Conservation (phyloP, 306 rosid species). For the Acacia melanoxylon region DNA sequence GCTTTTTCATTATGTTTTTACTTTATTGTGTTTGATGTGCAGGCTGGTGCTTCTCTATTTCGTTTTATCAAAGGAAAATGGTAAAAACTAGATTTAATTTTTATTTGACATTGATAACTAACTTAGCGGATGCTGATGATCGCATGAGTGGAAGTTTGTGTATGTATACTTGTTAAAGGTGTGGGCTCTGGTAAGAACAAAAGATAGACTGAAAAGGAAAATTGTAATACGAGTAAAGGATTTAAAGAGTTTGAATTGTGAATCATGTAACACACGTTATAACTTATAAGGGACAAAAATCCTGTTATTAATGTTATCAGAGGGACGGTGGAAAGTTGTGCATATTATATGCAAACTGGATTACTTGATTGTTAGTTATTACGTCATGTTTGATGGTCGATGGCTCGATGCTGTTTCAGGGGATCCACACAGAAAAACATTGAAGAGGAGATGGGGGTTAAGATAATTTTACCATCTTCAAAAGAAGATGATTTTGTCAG, state of each 20-base stretch:
- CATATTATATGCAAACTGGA: conserved; percentile 28
- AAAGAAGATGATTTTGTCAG: conserved; percentile 62
- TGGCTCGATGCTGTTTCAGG: conserved; percentile 45
- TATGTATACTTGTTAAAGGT: neutral
- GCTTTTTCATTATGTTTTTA: conserved; percentile 11
- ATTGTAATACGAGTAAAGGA: conserved; percentile 16
- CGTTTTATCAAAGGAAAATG: conserved; percentile 81
- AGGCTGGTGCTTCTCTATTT: conserved; percentile 84
- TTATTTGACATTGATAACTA: conserved; percentile 5
- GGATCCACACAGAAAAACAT: conserved; percentile 70
- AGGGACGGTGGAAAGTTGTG: conserved; percentile 35
- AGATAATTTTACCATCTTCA: conserved; percentile 69
- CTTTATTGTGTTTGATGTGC: conserved; percentile 45
- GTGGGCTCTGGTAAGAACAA: neutral
- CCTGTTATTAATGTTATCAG: conserved; percentile 10
- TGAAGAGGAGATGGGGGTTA: conserved; percentile 78
- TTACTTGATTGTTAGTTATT: conserved; percentile 17
- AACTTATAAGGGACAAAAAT: neutral
- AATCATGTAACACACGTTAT: conserved; percentile 14
- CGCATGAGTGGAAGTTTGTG: neutral
- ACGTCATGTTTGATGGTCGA: conserved; percentile 19
- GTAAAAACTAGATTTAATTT: conserved; percentile 44
- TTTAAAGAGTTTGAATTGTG: conserved; percentile 23
- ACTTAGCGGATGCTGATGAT: neutral
- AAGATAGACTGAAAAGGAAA: conserved; percentile 23